These are phyloP conservation scores for Boletus sensibilis DNA, from an alignment of 768 basidiomycete species.

Conservation along the genomic window DNA sequence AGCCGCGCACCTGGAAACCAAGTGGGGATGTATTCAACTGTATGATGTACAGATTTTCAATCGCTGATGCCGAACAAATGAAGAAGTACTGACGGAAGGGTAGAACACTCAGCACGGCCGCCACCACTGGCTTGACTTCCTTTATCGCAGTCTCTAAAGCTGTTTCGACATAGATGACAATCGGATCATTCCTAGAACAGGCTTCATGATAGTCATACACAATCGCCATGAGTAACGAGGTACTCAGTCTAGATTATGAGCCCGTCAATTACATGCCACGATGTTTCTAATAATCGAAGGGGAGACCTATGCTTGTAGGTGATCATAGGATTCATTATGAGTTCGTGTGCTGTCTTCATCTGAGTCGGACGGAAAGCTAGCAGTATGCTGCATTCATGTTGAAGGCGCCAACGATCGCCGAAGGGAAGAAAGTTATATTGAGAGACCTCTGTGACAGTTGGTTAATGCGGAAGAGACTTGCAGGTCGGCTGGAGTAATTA, in stretches of 20 bases:
- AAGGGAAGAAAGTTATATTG: slow-evolving; percentile 16
- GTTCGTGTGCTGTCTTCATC: slow-evolving; percentile 24
- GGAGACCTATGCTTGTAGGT: slow-evolving; percentile 12
- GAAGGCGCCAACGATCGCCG: slow-evolving; percentile 26
- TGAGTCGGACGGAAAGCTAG: slow-evolving; percentile 32
- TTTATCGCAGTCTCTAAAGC: slow-evolving; percentile 6
- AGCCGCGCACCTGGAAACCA: slow-evolving; percentile 14
- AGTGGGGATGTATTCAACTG: slow-evolving; percentile 5
- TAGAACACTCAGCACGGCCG: slow-evolving; percentile 4
- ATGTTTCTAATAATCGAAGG: not conserved
- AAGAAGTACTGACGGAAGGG: slow-evolving; percentile 5
- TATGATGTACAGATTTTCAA: not conserved
- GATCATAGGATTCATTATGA: slow-evolving; percentile 28
- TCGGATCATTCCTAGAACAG: slow-evolving; percentile 6
- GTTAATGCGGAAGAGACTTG: slow-evolving; percentile 1
- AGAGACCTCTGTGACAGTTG: slow-evolving; percentile 1
- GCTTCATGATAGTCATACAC: slow-evolving; percentile 12
- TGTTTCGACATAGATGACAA: slow-evolving; percentile 10
- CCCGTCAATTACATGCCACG: not conserved
- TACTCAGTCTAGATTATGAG: slow-evolving; percentile 2
- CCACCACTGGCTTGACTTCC: slow-evolving; percentile 8
- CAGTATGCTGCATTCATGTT: slow-evolving; percentile 21
- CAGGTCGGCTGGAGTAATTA: slow-evolving; percentile 15
- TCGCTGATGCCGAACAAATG: too few relatives aligned
- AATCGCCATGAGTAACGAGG: slow-evolving; percentile 11